phyloP scores from a whole-genome alignment of 106 monocot species.

The Dioscorea alata region DNA sequence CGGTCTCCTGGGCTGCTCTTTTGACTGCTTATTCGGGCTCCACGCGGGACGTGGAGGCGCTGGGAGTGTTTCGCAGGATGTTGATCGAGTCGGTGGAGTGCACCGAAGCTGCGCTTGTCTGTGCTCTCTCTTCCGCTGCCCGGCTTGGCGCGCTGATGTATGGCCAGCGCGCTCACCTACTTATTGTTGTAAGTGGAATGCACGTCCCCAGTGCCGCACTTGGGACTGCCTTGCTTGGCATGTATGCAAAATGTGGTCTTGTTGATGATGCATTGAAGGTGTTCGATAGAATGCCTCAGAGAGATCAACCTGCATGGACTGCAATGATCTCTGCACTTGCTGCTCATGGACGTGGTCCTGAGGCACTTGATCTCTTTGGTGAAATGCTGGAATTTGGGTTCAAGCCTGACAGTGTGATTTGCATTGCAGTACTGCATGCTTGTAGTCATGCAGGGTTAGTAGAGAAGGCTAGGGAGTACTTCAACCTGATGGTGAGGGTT shows the following conservation, averaged over 20 bases:
- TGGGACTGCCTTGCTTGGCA: conserved; percentile 36
- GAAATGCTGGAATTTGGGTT: conserved; percentile 20
- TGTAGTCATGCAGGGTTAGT: conserved; percentile 54
- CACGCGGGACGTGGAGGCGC: conserved; percentile 10
- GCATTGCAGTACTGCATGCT: conserved; percentile 35
- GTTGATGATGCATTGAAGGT: conserved; percentile 18
- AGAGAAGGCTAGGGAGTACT: conserved; percentile 15
- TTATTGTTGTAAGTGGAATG: background rate
- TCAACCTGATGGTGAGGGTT: conserved; percentile 21
- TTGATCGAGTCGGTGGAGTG: conserved; percentile 1
- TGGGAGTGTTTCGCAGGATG: conserved; percentile 17
- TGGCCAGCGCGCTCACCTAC: conserved; percentile 13
- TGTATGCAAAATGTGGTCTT: conserved; percentile 46
- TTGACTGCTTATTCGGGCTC: conserved; percentile 23
- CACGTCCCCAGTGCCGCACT: background rate
- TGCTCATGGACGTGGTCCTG: conserved; percentile 27
- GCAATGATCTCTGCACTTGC: conserved; percentile 46
- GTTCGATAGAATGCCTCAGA: conserved; percentile 27
- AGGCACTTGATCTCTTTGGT: conserved; percentile 31
- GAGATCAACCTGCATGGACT: conserved; percentile 36
- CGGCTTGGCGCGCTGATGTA: conserved; percentile 11
- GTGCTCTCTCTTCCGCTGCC: conserved; percentile 30
- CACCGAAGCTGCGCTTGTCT: conserved; percentile 33
- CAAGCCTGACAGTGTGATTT: conserved; percentile 30
- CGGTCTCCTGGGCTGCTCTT: conserved; percentile 40